phyloP scores from a whole-genome alignment of 495 filamentous ascomycete species.

The Trichocladium antarcticum region DNA sequence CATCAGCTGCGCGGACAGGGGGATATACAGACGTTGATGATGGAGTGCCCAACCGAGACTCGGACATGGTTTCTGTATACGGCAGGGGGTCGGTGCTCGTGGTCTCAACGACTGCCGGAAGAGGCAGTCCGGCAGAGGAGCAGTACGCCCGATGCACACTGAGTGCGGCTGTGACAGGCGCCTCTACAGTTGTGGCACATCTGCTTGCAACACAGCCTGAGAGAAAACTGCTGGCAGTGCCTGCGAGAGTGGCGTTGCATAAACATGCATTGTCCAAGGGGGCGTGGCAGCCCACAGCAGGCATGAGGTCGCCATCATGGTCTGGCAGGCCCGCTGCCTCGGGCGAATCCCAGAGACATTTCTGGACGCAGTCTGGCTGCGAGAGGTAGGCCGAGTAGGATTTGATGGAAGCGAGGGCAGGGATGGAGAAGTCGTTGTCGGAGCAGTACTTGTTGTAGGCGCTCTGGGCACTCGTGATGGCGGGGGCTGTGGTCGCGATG shows the following conservation, averaged over 20 bases:
- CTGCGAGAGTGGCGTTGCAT: not conserved
- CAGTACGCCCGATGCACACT: not conserved
- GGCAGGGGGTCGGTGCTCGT: no score
- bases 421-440: constrained; percentile 3
- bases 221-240: not conserved
- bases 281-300: no score
- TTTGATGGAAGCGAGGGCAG: constrained; percentile 6
- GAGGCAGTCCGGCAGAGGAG: not conserved
- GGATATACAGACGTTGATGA: no score
- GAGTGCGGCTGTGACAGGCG: not conserved
- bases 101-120: not conserved
- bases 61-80: no score
- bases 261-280: not conserved
- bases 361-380: not conserved
- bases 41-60: no score
- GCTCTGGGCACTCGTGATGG: not conserved
- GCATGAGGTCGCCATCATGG: no score
- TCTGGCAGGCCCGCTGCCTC: no score
- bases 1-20: no score
- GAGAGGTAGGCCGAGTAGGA: not conserved
- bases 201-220: not conserved
- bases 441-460: constrained; percentile 10
- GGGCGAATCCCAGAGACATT: constrained; percentile 7
- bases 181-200: not conserved
- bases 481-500: no score